Conservation (phyloP, 352 stramenopile genomes). For the Phytophthora crassamura region DNA sequence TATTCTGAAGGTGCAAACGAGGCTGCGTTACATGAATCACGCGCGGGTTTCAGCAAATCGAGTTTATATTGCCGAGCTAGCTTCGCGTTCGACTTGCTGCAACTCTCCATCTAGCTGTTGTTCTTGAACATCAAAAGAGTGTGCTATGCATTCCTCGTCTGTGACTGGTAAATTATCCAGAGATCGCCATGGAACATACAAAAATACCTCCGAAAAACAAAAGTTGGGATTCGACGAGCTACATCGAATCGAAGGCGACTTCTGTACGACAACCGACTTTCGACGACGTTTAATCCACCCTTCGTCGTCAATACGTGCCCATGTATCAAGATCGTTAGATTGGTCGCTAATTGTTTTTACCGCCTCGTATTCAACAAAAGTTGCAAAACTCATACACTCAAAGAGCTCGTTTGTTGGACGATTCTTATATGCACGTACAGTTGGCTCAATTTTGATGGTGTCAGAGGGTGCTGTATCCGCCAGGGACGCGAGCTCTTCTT, state of each 20-base stretch:
- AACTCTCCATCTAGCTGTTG: no score
- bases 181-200: not conserved
- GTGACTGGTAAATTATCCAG: not conserved
- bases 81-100: conserved; percentile 1
- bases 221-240: not conserved
- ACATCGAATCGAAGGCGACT: not conserved
- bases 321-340: not conserved
- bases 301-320: not conserved
- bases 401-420: not conserved
- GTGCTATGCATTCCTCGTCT: not conserved
- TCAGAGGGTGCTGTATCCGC: not conserved
- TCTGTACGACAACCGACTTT: not conserved
- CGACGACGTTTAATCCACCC: not conserved
- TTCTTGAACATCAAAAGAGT: not conserved
- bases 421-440: not conserved
- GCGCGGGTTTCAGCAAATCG: not conserved
- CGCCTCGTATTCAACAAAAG: not conserved
- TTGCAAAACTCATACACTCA: not conserved
- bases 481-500: not conserved
- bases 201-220: not conserved
- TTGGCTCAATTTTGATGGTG: not conserved
- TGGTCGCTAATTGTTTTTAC: not conserved
- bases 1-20: not conserved
- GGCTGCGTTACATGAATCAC: not conserved
- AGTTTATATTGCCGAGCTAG: not conserved